Conservation (phyloP, 371 early-diverging fungal species). For the Saksenaea oblongispora region DNA sequence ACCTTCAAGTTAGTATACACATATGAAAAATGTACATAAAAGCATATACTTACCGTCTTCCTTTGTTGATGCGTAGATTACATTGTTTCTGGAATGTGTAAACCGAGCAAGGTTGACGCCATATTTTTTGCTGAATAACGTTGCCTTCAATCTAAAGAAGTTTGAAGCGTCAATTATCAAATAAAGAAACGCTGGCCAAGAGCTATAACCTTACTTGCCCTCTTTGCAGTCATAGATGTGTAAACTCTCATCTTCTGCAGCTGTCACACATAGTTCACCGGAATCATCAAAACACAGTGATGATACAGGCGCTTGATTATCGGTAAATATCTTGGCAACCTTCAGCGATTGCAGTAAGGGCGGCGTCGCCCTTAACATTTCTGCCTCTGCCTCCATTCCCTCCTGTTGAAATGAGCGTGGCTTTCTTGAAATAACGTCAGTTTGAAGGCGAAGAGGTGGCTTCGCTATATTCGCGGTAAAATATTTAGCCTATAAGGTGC, state of each 20-base stretch:
- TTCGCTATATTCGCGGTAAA: not conserved
- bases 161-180: not conserved
- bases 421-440: too few species aligned
- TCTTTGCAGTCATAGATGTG: slow-evolving; percentile 71
- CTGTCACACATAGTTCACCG: slow-evolving; percentile 71
- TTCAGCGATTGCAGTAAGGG: slow-evolving; percentile 34
- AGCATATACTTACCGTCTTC: slow-evolving; percentile 68
- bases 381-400: not conserved
- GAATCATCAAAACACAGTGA: slow-evolving; percentile 73
- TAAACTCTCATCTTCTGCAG: slow-evolving; percentile 77
- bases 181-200: not conserved
- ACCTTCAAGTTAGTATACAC: not conserved
- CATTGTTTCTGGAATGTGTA: slow-evolving; percentile 72
- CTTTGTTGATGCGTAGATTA: slow-evolving; percentile 92
- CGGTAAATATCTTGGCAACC: slow-evolving; percentile 67
- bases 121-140: slow-evolving; percentile 80
- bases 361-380: slow-evolving; percentile 15
- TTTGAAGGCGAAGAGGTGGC: not conserved
- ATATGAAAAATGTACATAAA: not conserved
- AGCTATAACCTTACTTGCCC: slow-evolving; percentile 61
- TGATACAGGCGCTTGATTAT: slow-evolving; percentile 63
- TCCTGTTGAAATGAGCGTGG: not conserved
- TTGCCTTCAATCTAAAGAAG: slow-evolving; percentile 54
- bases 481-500: not conserved
- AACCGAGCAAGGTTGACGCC: slow-evolving; percentile 85